These are phyloP conservation scores for Podaxis pistillaris DNA, from an alignment of 768 basidiomycete species.

Conservation along the genomic window DNA sequence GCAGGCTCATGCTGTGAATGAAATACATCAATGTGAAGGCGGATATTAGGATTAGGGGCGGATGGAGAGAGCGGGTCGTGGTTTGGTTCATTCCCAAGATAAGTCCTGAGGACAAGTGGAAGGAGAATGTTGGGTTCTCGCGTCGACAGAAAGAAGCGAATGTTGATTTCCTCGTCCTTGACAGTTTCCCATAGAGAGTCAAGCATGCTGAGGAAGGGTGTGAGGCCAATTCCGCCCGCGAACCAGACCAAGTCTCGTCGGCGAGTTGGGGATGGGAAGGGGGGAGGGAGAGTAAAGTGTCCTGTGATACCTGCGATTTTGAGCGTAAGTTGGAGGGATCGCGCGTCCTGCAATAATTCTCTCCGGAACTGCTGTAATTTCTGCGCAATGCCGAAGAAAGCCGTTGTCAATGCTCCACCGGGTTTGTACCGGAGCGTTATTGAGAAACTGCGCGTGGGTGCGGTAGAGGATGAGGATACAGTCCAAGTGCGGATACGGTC, in stretches of 20 bases:
- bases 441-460: slow-evolving; percentile 27
- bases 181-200: slow-evolving; percentile 16
- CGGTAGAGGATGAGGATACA: slow-evolving; percentile 38
- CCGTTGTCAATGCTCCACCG: slow-evolving; percentile 53
- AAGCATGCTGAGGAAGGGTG: slow-evolving; percentile 61
- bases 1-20: slow-evolving; percentile 19
- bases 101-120: slow-evolving; percentile 35
- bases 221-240: slow-evolving; percentile 66
- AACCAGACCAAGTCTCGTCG: slow-evolving; percentile 46
- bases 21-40: slow-evolving; percentile 42
- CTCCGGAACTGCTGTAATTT: slow-evolving; percentile 38
- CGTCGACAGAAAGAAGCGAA: slow-evolving; percentile 50
- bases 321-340: slow-evolving; percentile 37
- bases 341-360: slow-evolving; percentile 38
- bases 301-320: slow-evolving; percentile 54
- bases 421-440: slow-evolving; percentile 57
- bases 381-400: slow-evolving; percentile 48
- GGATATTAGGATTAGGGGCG: slow-evolving; percentile 15
- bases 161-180: slow-evolving; percentile 27
- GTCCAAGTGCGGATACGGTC: slow-evolving; percentile 69
- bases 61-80: not conserved
- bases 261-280: not conserved
- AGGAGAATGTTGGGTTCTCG: slow-evolving; percentile 53
- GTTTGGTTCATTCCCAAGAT: slow-evolving; percentile 8
- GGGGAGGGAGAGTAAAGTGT: slow-evolving; percentile 38